Evolutionary conservation across 2,329 filamentous ascomycete species (phyloP), one percentile per base, ranked within the genome.

Genomic region (Verticillium isaacii): DNA sequence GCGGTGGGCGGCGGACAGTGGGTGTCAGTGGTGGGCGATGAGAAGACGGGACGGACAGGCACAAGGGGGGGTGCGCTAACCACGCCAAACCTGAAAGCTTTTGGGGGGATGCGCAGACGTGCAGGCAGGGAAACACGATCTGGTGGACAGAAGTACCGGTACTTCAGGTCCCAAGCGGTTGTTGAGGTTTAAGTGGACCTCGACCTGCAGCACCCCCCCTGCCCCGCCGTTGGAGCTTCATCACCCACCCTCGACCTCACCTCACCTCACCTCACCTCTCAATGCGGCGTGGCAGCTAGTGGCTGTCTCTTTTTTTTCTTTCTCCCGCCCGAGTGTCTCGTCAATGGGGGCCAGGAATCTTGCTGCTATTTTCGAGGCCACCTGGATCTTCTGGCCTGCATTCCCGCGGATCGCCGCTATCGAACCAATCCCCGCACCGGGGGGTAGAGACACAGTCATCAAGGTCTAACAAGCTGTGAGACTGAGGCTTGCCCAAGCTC

Each of bases 111-210:
- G 32, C 54, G 19, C 37, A 25, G 45, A 50, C 11, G 29, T 56
- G 55, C 55, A 56, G 55, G 55, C 7, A 37, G 45, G 32, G 60
- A 62, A 58, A 64, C 61, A 62, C 56, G 50, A 41, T 50, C 57
- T 59, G 62, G 63, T 55, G 63, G 58, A 56, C 39, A 56, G 34
- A 63, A 62, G 62, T 62, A 65, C 57, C 63, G 58, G 45, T 50
- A 50, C 45, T 50, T 50, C 45, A 50, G 45, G 45, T 50, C 45
- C 45, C 45, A 50, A 50, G 23, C 19, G 45, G 63, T 65, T 65
- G 63, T 65, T 65, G 63, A 64, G 63, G 63, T 65, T 65, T 65
- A 62, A 65, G 63, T 65, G 63, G 63, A 65, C 62, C 63, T 63
- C 57, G 37, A 50, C 19, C n/a, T 50, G 54, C 45, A 50, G 45